Conservation (phyloP, 2,329 filamentous ascomycete genomes). For the Fragosphaeria purpurea region DNA sequence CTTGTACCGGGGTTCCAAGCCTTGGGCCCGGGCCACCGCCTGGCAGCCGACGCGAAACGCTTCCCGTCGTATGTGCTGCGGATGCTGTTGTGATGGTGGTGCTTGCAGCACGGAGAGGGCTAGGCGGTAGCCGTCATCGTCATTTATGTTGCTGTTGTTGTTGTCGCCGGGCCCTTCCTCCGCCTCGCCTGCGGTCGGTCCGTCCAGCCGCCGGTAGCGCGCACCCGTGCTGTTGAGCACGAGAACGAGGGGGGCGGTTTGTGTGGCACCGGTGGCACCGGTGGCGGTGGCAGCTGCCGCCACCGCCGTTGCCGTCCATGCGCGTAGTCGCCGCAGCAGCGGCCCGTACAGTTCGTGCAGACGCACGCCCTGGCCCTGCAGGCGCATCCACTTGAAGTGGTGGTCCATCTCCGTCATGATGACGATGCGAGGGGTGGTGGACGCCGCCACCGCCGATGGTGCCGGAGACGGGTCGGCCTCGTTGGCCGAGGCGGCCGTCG, state of each 20-base stretch:
- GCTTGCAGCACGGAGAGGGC: constrained; percentile 1
- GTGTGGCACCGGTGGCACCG: not conserved
- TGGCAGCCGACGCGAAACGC: constrained; percentile 5
- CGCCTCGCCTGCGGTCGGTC: not conserved
- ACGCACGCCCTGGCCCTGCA: constrained; percentile 9
- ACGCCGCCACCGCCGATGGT: too few species aligned
- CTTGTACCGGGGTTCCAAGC: constrained; percentile 9
- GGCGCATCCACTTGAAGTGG: constrained; percentile 13
- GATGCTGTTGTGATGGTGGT: not conserved
- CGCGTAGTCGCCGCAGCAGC: constrained; percentile 11
- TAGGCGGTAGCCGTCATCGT: not conserved
- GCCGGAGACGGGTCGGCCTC: too few species aligned
- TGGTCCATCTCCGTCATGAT: constrained; percentile 14
- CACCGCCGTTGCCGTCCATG: not conserved
- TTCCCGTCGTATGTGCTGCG: not conserved
- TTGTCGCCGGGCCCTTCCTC: not conserved
- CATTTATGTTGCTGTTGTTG: not conserved
- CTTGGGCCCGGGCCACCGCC: constrained; percentile 5
- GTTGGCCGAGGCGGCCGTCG: not conserved
- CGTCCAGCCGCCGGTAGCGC: too few species aligned
- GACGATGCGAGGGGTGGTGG: not conserved
- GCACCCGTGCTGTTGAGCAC: constrained; percentile 10
- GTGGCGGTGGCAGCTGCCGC: not conserved
- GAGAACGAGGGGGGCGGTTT: constrained; percentile 3
- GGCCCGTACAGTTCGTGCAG: constrained; percentile 11